Evolutionary conservation across 2,329 filamentous ascomycete species (phyloP).

Genomic region (Fusarium bulbicola): DNA sequence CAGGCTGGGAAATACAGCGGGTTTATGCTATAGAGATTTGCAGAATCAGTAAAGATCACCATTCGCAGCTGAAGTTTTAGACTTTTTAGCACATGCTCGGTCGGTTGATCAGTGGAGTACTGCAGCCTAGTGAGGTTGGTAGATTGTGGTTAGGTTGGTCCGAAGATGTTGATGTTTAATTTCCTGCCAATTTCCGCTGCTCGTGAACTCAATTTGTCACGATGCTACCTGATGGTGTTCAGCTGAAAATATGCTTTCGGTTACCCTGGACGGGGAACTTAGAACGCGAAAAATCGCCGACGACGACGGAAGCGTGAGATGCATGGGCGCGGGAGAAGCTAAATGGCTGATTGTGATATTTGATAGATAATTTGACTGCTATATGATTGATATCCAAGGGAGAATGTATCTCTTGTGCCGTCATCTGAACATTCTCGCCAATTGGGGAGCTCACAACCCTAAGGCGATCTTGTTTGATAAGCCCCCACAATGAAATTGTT

Average conservation of each 20-base stretch:
- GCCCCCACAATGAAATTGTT: fast-evolving
- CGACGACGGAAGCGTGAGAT: background rate
- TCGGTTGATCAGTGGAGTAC: slow-evolving; percentile 11
- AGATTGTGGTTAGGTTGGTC: background rate
- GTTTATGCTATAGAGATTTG: fast-evolving
- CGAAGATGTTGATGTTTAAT: background rate
- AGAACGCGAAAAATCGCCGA: background rate
- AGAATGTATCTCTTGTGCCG: fast-evolving
- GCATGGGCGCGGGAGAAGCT: too few relatives aligned
- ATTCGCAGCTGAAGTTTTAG: background rate
- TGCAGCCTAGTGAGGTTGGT: background rate
- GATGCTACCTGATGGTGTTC: background rate
- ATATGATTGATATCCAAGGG: fast-evolving
- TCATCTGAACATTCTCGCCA: too few relatives aligned
- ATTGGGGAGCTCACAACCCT: too few relatives aligned
- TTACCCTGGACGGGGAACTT: background rate
- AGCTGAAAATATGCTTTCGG: background rate
- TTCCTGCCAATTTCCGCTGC: slow-evolving; percentile 14
- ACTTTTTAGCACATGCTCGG: background rate
- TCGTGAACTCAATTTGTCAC: background rate
- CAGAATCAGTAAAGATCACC: background rate
- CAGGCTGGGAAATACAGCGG: background rate
- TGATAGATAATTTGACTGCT: fast-evolving
- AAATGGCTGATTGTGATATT: too few relatives aligned
- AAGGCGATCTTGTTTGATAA: too few relatives aligned